phyloP scores from a whole-genome alignment of 2,329 filamentous ascomycete genomes.

The Fonsecaea erecta region DNA sequence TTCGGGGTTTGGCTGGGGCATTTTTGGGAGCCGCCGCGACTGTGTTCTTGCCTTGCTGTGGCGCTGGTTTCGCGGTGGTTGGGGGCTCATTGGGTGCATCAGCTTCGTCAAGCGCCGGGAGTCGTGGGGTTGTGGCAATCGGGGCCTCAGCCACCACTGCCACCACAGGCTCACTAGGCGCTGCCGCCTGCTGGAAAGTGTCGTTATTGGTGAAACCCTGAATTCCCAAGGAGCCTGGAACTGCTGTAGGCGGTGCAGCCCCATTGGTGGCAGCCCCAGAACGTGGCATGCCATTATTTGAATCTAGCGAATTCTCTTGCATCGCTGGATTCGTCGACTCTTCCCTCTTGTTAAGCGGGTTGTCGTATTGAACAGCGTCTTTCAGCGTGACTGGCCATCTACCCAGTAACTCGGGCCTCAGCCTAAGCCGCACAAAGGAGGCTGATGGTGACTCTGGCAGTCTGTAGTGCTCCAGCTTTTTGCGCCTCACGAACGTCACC shows the following conservation, averaged over 20 bases:
- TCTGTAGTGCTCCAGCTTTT: constrained; percentile 8
- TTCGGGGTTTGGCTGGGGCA: constrained; percentile 1
- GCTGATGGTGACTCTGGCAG: not conserved
- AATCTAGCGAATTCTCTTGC: constrained; percentile 1
- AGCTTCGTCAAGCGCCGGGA: constrained; percentile 4
- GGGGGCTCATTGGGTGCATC: constrained; percentile 3
- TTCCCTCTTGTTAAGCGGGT: not conserved
- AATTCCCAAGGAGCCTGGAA: not conserved
- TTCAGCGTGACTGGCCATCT: constrained; percentile 12
- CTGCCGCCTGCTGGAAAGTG: not conserved
- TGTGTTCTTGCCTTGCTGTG: constrained; percentile 5
- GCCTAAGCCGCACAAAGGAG: constrained; percentile 8
- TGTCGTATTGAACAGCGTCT: constrained; percentile 1
- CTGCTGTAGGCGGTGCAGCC: not conserved
- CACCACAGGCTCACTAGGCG: not conserved
- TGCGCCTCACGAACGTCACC: not conserved
- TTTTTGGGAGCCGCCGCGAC: constrained; percentile 1
- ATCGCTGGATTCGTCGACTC: not conserved
- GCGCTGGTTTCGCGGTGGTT: not conserved
- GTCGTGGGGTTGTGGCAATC: not conserved
- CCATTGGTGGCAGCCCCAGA: constrained; percentile 1
- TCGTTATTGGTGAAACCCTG: not conserved
- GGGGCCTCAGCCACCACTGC: not conserved
- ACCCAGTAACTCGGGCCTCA: constrained; percentile 4
- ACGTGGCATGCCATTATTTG: not conserved